A percentile compares a stretch with the other conserved stretches of the same genome.
Evolutionary conservation across 768 basidiomycete genomes (phyloP).

Genomic region (Suillus weaverae): DNA sequence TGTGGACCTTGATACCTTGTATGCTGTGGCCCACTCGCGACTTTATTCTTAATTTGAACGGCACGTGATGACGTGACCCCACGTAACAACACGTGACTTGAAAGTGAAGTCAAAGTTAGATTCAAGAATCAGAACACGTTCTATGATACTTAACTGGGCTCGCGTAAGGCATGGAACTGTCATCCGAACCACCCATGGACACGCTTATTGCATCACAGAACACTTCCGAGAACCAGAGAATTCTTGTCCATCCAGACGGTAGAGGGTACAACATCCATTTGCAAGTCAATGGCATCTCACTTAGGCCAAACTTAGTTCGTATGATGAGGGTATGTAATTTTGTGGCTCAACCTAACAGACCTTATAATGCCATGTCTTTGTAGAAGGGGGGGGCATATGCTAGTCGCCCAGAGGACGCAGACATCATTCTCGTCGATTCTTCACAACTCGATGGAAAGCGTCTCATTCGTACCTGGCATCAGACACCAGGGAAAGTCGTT

Average conservation of each 20-base stretch:
- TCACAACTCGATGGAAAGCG: conserved; percentile 50
- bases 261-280: conserved; percentile 52
- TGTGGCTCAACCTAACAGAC: conserved; percentile 1
- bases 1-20: conserved; percentile 6
- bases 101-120: background rate
- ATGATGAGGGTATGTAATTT: conserved; percentile 42
- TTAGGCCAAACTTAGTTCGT: conserved; percentile 53
- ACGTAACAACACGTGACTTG: background rate
- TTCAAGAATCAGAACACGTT: background rate
- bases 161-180: conserved; percentile 1
- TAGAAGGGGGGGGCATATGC: conserved; percentile 60
- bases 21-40: background rate
- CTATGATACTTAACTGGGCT: background rate
- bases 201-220: conserved; percentile 8
- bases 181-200: background rate
- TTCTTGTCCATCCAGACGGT: conserved; percentile 43
- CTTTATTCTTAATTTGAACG: conserved; percentile 6
- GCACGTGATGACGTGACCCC: background rate
- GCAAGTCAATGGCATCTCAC: conserved; percentile 52
- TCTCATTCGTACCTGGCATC: conserved; percentile 60
- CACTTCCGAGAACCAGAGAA: conserved; percentile 14
- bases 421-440: conserved; percentile 61
- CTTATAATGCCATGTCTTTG: conserved; percentile 9
- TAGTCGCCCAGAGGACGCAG: conserved; percentile 50
- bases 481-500: conserved; percentile 48